These are phyloP conservation scores for Saccharomyces uvarum DNA, from an alignment of 1,139 yeast genomes.

Conservation along the genomic window DNA sequence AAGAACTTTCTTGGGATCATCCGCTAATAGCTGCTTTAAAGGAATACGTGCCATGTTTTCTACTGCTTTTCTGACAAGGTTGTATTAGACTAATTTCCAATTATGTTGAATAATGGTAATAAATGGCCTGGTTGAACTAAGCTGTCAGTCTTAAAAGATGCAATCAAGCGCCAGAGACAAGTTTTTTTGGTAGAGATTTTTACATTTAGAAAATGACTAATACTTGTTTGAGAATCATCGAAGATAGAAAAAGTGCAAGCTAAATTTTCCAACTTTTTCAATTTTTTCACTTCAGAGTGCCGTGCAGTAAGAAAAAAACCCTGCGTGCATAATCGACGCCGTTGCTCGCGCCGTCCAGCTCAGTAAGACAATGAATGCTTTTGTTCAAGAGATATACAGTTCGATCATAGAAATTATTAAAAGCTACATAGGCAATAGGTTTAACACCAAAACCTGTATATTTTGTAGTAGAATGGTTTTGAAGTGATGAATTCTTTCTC, in stretches of 20 bases:
- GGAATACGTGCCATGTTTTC: not conserved
- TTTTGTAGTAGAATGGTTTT: conserved; percentile 11
- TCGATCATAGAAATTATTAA: not conserved
- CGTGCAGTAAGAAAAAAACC: not conserved
- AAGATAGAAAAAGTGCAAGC: not conserved
- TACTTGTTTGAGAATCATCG: not conserved
- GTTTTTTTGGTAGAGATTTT: not conserved
- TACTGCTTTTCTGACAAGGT: not conserved
- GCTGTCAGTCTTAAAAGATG: not conserved
- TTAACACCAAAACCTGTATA: conserved; percentile 14
- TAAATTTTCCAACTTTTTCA: not conserved
- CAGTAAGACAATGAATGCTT: too few relatives aligned
- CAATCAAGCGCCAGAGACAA: not conserved
- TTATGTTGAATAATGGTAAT: not conserved
- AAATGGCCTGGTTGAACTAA: not conserved
- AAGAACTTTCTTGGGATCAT: conserved; percentile 14
- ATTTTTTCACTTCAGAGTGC: not conserved
- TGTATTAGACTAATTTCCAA: not conserved
- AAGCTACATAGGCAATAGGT: not conserved
- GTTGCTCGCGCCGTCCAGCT: not conserved
- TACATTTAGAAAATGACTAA: not conserved
- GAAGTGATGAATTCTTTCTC: conserved; percentile 28
- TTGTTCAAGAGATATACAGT: too few relatives aligned
- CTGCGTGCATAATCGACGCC: not conserved
- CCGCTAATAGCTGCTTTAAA: not conserved